phyloP scores from a whole-genome alignment of 306 rosid genomes.

The Prunus mira region DNA sequence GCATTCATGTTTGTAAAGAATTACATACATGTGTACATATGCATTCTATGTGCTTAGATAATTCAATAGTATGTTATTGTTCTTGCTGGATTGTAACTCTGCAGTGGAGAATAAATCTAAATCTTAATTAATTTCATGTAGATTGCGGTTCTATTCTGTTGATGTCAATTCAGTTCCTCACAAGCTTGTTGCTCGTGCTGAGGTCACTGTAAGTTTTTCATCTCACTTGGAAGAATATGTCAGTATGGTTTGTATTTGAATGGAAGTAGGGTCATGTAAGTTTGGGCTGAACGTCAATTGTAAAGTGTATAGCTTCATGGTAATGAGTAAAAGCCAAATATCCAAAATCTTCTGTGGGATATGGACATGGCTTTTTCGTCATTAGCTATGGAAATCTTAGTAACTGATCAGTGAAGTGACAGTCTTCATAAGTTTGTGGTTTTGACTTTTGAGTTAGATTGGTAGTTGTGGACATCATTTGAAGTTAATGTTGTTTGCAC shows the following conservation, averaged over 20 bases:
- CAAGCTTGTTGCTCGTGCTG: slow-evolving; percentile 77
- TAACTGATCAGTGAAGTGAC: not conserved
- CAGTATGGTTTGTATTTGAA: not conserved
- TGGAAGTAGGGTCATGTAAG: not conserved
- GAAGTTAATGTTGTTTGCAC: not conserved
- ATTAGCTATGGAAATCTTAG: not conserved
- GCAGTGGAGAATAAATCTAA: slow-evolving; percentile 5
- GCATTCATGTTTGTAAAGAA: not conserved
- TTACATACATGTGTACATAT: not conserved
- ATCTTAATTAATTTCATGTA: slow-evolving; percentile 30
- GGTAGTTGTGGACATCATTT: not conserved
- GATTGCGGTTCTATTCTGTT: slow-evolving; percentile 66
- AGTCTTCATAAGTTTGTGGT: not conserved
- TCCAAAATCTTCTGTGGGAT: not conserved
- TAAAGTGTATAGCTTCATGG: not conserved
- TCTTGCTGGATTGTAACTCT: slow-evolving; percentile 11
- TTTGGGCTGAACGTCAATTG: not conserved
- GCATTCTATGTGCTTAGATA: not conserved
- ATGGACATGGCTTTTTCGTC: not conserved
- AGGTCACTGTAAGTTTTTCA: slow-evolving; percentile 74
- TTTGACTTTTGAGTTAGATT: not conserved
- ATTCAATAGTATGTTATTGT: not conserved
- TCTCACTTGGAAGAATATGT: not conserved
- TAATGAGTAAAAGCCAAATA: not conserved
- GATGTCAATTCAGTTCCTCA: slow-evolving; percentile 76